Evolutionary conservation across 2,329 filamentous ascomycete genomes (phyloP).

Genomic region (Rhytidhysteron rufulum): DNA sequence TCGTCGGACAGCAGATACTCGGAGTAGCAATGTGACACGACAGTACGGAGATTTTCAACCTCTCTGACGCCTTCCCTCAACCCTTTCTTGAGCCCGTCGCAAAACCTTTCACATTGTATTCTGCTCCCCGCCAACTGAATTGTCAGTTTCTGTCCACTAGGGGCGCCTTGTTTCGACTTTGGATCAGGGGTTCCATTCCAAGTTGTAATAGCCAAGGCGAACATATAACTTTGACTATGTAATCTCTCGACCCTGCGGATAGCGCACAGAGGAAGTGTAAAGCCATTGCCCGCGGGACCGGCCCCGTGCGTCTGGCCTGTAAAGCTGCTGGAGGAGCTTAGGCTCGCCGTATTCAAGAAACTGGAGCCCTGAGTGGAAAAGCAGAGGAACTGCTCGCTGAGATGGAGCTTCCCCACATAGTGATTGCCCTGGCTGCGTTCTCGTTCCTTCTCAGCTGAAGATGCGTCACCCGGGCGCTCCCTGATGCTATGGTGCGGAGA

Average conservation of each 20-base stretch:
- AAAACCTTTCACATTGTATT: slow-evolving; percentile 89
- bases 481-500: slow-evolving; percentile 60
- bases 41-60: slow-evolving; percentile 76
- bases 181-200: slow-evolving; percentile 66
- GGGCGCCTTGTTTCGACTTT: slow-evolving; percentile 41
- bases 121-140: slow-evolving; percentile 87
- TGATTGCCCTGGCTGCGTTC: slow-evolving; percentile 69
- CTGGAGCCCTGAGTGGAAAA: slow-evolving; percentile 92
- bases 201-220: slow-evolving; percentile 89
- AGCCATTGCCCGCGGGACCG: slow-evolving; percentile 90
- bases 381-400: slow-evolving; percentile 92
- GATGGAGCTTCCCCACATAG: slow-evolving; percentile 87
- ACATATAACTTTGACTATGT: slow-evolving; percentile 87
- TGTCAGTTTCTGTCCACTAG: slow-evolving; percentile 76
- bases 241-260: slow-evolving; percentile 89
- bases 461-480: slow-evolving; percentile 26
- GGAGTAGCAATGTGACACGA: slow-evolving; percentile 85
- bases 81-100: slow-evolving; percentile 89
- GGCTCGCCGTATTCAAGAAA: slow-evolving; percentile 76
- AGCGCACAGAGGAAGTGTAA: slow-evolving; percentile 87
- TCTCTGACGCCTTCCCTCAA: slow-evolving; percentile 82
- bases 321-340: slow-evolving; percentile 75
- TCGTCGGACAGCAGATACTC: slow-evolving; percentile 53
- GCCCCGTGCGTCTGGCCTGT: slow-evolving; percentile 91
- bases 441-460: slow-evolving; percentile 62